A percentile compares a stretch with the other conserved stretches of the same genome.
These are phyloP conservation scores for Aspergillus eucalypticola DNA, from an alignment of 2,329 filamentous ascomycete species.

Conservation along the genomic window DNA sequence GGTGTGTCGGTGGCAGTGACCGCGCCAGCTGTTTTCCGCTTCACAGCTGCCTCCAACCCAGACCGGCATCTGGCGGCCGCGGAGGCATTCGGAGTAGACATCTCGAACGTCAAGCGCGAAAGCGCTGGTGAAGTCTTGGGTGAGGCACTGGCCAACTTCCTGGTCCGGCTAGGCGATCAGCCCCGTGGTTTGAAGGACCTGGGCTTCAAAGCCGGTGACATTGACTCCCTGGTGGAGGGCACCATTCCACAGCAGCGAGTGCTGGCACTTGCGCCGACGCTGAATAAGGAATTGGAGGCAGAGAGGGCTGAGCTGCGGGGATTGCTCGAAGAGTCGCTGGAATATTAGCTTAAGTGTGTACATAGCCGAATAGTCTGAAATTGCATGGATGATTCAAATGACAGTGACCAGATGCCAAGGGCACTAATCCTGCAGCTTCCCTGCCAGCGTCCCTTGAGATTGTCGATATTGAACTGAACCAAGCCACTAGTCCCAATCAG, in stretches of 20 bases:
- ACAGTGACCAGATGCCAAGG: background rate
- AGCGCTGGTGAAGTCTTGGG: conserved; percentile 84
- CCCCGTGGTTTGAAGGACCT: conserved; percentile 80
- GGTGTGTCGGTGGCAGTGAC: conserved; percentile 94
- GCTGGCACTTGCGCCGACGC: conserved; percentile 82
- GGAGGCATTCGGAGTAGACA: conserved; percentile 86
- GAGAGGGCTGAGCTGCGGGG: conserved; percentile 71
- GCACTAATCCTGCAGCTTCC: background rate
- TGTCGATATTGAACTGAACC: background rate
- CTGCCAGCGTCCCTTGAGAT: background rate
- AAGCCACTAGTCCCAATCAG: background rate
- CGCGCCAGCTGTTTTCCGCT: conserved; percentile 88
- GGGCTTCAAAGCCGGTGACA: conserved; percentile 73
- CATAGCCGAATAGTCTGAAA: background rate
- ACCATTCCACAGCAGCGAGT: conserved; percentile 91
- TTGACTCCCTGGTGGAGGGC: conserved; percentile 86
- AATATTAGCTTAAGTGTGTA: conserved; percentile 43
- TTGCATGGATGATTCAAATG: background rate
- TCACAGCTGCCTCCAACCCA: conserved; percentile 88
- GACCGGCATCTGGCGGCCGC: conserved; percentile 88
- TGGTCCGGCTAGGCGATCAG: conserved; percentile 83
- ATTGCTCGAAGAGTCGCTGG: conserved; percentile 66
- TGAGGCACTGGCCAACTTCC: conserved; percentile 78
- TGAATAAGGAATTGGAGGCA: conserved; percentile 67
- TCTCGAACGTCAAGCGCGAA: conserved; percentile 82